Evolutionary conservation across 345 rosid genomes (phyloP), one percentile per base, ranked within the genome.

Genomic region (Eucalyptus brandiana): DNA sequence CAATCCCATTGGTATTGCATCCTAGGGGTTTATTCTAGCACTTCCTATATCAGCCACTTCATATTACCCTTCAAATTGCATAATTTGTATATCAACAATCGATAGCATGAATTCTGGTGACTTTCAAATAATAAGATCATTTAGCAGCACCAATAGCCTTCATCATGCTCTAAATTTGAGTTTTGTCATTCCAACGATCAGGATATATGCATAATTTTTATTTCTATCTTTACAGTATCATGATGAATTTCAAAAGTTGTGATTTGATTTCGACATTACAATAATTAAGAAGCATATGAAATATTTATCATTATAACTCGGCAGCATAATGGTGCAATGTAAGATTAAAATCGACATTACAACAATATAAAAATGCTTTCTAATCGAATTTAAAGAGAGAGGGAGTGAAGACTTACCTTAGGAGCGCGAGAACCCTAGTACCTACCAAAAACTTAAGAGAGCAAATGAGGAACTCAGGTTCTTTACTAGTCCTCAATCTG

Each of bases 101-200:
- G 0, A 23, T 37, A 37, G 45, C 81, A 69, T 34, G 44, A 34
- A 69, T 34, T 34, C 6, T 34, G 0, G 80, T 5, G 44, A 69
- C 13, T 19, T 69, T 69, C 8, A 72, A 34, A 72, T 9, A 19
- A 37, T 72, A 9, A 34, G 45, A 69, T 72, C 45, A 9, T 18
- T 72, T 18, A 34, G 44, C 44, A 34, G 10, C 26, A 72, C 44
- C 81, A 72, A 72, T 42, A 72, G 26, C 44, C 26, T 69, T 12
- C 6, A 34, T 34, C 14, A 37, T 19, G 14, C 81, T 34, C 81
- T 5, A 34, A 72, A 72, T 34, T 72, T 10, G 81, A 72, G 24
- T 72, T 72, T 17, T 1, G 2, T 18, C 1, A 18, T 34, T 34
- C 45, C 45, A 9, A 37, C 1, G 0, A 72, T 21, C 2, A 34